These are phyloP conservation scores for Zopfia rhizophila DNA, from an alignment of 2,329 filamentous ascomycete genomes.

Conservation along the genomic window DNA sequence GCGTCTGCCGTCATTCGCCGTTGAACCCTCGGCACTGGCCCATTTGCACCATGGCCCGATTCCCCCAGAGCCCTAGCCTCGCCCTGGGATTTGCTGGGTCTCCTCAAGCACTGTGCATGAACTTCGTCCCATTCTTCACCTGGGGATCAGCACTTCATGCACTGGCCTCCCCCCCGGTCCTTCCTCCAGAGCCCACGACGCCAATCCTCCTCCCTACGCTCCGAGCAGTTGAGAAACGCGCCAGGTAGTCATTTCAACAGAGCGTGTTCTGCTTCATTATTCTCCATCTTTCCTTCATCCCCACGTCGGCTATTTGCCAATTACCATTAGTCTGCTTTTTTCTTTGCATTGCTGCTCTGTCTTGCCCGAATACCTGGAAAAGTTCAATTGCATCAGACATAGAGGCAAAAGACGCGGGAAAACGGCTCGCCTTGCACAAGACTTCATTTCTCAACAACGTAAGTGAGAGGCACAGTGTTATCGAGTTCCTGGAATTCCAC, in stretches of 20 bases:
- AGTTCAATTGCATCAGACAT: constrained; percentile 18
- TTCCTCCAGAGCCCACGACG: constrained; percentile 21
- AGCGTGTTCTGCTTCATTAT: constrained; percentile 16
- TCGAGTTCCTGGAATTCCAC: neutral
- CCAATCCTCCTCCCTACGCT: constrained; percentile 36
- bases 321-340: constrained; percentile 1
- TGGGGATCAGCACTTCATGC: constrained; percentile 45
- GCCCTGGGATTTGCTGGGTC: too few species aligned
- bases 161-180: constrained; percentile 27
- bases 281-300: constrained; percentile 12
- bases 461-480: constrained; percentile 21
- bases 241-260: constrained; percentile 26
- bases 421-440: neutral
- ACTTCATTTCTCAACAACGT: constrained; percentile 23
- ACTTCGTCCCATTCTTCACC: constrained; percentile 10
- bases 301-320: constrained; percentile 8
- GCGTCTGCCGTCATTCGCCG: constrained; percentile 42
- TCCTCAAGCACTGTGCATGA: constrained; percentile 2
- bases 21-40: constrained; percentile 18
- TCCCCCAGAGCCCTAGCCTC: too few species aligned
- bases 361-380: constrained; percentile 13
- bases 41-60: too few species aligned
- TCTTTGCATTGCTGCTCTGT: neutral
- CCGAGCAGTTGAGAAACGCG: constrained; percentile 40
- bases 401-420: constrained; percentile 7